A percentile compares a stretch with the other conserved stretches of the same genome.
These are phyloP conservation scores for Globisporangium carolinianum DNA, from an alignment of 352 stramenopile genomes.

Conservation along the genomic window DNA sequence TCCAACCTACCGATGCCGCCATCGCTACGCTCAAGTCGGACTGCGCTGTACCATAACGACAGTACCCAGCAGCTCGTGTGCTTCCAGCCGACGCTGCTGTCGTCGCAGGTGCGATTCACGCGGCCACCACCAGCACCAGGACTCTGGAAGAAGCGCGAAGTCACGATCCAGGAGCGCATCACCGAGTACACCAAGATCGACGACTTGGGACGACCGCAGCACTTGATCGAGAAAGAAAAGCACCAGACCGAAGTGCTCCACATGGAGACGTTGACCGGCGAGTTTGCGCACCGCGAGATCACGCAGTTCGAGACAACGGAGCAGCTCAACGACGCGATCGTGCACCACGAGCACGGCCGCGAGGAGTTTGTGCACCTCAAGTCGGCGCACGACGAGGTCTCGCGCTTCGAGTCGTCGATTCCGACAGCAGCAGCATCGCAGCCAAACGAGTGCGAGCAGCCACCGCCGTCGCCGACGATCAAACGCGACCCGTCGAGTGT, in stretches of 20 bases:
- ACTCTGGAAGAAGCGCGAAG: conserved; percentile 84
- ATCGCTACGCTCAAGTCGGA: conserved; percentile 4
- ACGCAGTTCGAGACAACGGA: conserved; percentile 83
- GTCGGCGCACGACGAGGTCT: conserved; percentile 77
- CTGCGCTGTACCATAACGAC: background rate
- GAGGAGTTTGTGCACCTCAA: conserved; percentile 85
- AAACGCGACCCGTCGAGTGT: conserved; percentile 56
- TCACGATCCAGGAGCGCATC: conserved; percentile 83
- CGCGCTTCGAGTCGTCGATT: conserved; percentile 73
- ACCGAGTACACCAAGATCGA: conserved; percentile 88
- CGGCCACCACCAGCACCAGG: conserved; percentile 45
- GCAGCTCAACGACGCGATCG: conserved; percentile 76
- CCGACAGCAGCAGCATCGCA: conserved; percentile 20
- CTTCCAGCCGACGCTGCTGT: conserved; percentile 39
- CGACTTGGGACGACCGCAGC: conserved; percentile 60
- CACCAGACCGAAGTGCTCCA: conserved; percentile 81
- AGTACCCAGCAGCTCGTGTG: conserved; percentile 23
- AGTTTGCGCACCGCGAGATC: conserved; percentile 81
- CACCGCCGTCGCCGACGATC: conserved; percentile 65
- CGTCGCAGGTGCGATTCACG: conserved; percentile 26
- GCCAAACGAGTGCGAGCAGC: conserved; percentile 67
- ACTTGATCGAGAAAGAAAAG: conserved; percentile 78
- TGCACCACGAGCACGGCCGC: conserved; percentile 68
- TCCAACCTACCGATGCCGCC: conserved; percentile 18
- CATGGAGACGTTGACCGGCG: conserved; percentile 72